These are phyloP conservation scores for Daldinia caldariorum DNA, from an alignment of 495 filamentous ascomycete species.

Conservation along the genomic window DNA sequence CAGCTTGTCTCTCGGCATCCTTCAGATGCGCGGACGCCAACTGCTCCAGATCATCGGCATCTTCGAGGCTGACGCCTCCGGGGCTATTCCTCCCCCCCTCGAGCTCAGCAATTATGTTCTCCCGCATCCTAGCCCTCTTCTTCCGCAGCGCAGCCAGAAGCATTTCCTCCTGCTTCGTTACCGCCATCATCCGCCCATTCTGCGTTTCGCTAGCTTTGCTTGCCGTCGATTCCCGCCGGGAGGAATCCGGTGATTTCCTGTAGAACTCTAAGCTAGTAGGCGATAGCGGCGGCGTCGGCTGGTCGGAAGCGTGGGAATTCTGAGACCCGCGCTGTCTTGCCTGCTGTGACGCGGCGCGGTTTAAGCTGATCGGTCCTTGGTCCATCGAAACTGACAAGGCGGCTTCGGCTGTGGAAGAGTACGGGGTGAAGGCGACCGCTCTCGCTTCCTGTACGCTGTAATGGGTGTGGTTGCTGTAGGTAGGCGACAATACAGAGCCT, in stretches of 20 bases:
- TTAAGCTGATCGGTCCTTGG: slow-evolving; percentile 22
- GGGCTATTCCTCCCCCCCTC: slow-evolving; percentile 47
- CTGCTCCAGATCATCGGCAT: slow-evolving; percentile 22
- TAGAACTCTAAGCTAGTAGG: slow-evolving; percentile 59
- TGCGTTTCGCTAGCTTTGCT: slow-evolving; percentile 43
- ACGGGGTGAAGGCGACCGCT: slow-evolving; percentile 33
- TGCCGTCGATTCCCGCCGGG: slow-evolving; percentile 30
- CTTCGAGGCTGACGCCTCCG: not conserved
- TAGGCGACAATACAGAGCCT: slow-evolving; percentile 30
- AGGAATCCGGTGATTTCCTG: slow-evolving; percentile 46
- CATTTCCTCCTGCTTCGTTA: slow-evolving; percentile 85
- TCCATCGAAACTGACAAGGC: slow-evolving; percentile 32
- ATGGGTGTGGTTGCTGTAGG: slow-evolving; percentile 21
- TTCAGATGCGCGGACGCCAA: slow-evolving; percentile 24
- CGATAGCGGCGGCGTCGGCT: slow-evolving; percentile 59
- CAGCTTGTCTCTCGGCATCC: slow-evolving; percentile 28
- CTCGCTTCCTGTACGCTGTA: slow-evolving; percentile 44
- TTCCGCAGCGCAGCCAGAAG: slow-evolving; percentile 82
- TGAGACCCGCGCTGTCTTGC: slow-evolving; percentile 39
- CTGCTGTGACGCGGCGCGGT: slow-evolving; percentile 27
- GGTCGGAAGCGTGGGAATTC: slow-evolving; percentile 47
- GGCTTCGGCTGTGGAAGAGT: slow-evolving; percentile 38
- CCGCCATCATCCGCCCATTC: slow-evolving; percentile 79
- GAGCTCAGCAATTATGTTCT: slow-evolving; percentile 71
- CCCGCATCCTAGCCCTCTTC: slow-evolving; percentile 79